Evolutionary conservation across 2,329 filamentous ascomycete genomes (phyloP).

Genomic region (Teratosphaeria zuluensis): DNA sequence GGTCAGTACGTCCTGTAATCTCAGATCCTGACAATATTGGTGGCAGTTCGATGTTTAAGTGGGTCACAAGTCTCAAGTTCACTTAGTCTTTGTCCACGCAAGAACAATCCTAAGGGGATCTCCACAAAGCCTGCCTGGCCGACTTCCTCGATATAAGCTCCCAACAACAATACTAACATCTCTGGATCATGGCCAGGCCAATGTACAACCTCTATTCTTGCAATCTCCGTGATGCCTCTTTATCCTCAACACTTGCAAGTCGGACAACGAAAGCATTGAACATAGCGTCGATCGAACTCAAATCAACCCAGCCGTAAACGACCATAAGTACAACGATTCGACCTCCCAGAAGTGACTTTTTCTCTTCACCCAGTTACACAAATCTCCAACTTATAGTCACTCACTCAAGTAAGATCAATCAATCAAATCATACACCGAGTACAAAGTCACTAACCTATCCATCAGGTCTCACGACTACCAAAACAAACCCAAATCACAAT

Average conservation of each 20-base stretch:
- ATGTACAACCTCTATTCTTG: not conserved
- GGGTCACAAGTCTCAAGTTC: not conserved
- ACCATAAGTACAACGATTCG: not conserved
- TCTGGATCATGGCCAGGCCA: not conserved
- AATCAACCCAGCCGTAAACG: not conserved
- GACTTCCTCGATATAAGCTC: not conserved
- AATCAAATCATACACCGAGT: not conserved
- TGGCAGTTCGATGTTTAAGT: not conserved
- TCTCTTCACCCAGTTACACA: not conserved
- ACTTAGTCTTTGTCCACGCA: not conserved
- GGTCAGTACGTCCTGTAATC: not conserved
- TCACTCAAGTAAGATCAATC: not conserved
- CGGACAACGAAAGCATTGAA: not conserved
- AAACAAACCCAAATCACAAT: not conserved
- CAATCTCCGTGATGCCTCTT: not conserved
- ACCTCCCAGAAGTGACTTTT: not conserved
- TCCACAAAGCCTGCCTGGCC: not conserved
- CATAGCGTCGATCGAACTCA: not conserved
- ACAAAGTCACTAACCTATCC: not conserved
- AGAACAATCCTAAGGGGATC: not conserved
- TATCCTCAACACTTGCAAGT: not conserved
- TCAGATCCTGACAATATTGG: not conserved
- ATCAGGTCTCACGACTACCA: not conserved
- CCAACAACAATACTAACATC: not conserved
- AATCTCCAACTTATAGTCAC: not conserved